Evolutionary conservation across 1,139 yeast genomes (phyloP), one percentile per base, ranked within the genome.

Genomic region (Debaryomyces nepalensis): DNA sequence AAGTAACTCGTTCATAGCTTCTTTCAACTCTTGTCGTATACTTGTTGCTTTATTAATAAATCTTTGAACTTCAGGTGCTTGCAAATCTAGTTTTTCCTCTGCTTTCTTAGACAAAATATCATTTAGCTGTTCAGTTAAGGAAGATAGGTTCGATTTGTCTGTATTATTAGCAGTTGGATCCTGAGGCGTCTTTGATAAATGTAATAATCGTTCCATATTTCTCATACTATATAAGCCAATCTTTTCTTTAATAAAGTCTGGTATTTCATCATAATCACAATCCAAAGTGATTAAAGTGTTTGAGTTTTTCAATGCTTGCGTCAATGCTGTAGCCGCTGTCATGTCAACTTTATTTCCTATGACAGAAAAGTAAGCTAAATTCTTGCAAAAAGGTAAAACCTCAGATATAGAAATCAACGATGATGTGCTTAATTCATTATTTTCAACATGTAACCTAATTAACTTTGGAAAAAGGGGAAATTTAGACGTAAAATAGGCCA

Each of bases 151-250:
- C 15, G 41, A 4, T 26, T 35, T 26, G 4, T n/a, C 33, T 26
- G 44, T 46, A 16, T 41, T 41, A 21, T 14, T 21, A 10, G 7
- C 10, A n/a, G 30, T 4, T 6, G 33, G 6, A 23, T 23, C 32
- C 15, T 31, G 34, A 9, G 33, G 7, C 21, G 52, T 48, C 31
- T 48, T 48, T 18, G 56, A 46, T 3, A 52, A 46, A 33, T 58
- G 58, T 27, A 72, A 57, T 27, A 68, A 48, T 26, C 60, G 66
- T 54, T 85, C 89, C 82, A 84, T 81, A 57, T 86, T 85, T 53
- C 82, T 76, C 81, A 86, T 83, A 2, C 87, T 76, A 52, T 82
- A 80, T 30, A 85, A 63, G 1, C 89, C 87, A 40, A 84, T 71
- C 47, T 74, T 74, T 45, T 83, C 84, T 51, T 73, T 81, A 48